phyloP scores from a whole-genome alignment of 345 rosid genomes.

The Eutrema heterophyllum region DNA sequence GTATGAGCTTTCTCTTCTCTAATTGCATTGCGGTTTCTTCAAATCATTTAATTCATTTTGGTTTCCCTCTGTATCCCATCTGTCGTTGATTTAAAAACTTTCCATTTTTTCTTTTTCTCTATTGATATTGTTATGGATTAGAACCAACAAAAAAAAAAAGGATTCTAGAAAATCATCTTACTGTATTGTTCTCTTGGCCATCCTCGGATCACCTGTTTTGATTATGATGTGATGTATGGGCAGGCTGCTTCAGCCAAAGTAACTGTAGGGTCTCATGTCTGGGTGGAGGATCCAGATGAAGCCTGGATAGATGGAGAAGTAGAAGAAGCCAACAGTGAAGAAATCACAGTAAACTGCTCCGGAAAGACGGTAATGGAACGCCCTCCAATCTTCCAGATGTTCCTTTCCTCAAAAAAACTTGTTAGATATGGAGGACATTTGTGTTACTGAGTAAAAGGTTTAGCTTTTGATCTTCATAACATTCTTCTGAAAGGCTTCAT shows the following conservation, averaged over 20 bases:
- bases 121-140: not conserved
- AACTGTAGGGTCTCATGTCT: constrained; percentile 70
- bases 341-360: constrained; percentile 57
- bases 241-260: constrained; percentile 61
- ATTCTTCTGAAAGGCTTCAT: too few relatives aligned
- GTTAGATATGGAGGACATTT: too few relatives aligned
- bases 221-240: not conserved
- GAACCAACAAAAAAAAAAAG: not conserved
- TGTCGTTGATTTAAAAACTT: not conserved
- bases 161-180: not conserved
- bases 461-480: not conserved
- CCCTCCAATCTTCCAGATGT: not conserved
- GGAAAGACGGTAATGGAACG: constrained; percentile 50
- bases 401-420: not conserved
- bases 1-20: constrained; percentile 21
- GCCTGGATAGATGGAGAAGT: constrained; percentile 96
- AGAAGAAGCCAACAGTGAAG: constrained; percentile 47
- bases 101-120: not conserved
- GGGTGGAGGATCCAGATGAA: constrained; percentile 80
- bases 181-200: not conserved
- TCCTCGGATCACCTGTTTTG: not conserved
- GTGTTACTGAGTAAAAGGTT: too few relatives aligned
- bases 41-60: not conserved
- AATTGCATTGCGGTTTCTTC: not conserved
- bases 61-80: not conserved